phyloP scores from a whole-genome alignment of 148 eudicot species.

The Chenopodium quinoa region DNA sequence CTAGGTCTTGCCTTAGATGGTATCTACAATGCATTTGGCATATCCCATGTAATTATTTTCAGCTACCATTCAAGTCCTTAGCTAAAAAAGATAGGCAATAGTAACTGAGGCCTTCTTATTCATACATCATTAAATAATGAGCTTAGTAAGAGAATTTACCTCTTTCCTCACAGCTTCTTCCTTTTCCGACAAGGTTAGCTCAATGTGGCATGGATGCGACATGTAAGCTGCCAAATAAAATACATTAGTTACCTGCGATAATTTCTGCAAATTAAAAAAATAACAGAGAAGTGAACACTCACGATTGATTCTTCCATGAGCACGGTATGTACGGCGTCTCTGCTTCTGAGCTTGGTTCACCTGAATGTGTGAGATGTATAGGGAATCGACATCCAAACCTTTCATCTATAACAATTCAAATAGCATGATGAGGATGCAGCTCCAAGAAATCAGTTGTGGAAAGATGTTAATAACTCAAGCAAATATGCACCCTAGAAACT shows the following conservation, averaged over 20 bases:
- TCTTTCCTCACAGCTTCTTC: slow-evolving; percentile 81
- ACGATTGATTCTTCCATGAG: slow-evolving; percentile 86
- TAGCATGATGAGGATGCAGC: background rate
- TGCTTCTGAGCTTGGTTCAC: slow-evolving; percentile 85
- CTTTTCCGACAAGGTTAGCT: slow-evolving; percentile 69
- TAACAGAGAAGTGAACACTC: slow-evolving; percentile 16
- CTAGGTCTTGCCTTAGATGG: background rate
- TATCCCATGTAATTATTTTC: background rate
- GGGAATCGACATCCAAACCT: slow-evolving; percentile 77
- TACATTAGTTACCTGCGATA: background rate
- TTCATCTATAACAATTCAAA: slow-evolving; percentile 43
- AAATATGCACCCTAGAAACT: background rate
- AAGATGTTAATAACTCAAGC: background rate
- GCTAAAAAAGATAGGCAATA: background rate
- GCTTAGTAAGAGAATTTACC: slow-evolving; percentile 25
- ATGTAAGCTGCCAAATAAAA: slow-evolving; percentile 57
- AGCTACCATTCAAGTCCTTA: background rate
- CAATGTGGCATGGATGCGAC: slow-evolving; percentile 88
- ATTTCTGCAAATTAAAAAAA: background rate
- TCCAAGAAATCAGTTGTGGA: no score
- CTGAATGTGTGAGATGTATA: slow-evolving; percentile 74
- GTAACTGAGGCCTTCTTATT: background rate
- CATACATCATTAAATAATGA: background rate
- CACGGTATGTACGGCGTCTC: slow-evolving; percentile 80
- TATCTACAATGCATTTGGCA: background rate